Percentiles rank a stretch among this genome's conserved stretches.
These are phyloP conservation scores for Monosporascus sp. DNA, from an alignment of 2,329 filamentous ascomycete genomes.

Conservation along the genomic window DNA sequence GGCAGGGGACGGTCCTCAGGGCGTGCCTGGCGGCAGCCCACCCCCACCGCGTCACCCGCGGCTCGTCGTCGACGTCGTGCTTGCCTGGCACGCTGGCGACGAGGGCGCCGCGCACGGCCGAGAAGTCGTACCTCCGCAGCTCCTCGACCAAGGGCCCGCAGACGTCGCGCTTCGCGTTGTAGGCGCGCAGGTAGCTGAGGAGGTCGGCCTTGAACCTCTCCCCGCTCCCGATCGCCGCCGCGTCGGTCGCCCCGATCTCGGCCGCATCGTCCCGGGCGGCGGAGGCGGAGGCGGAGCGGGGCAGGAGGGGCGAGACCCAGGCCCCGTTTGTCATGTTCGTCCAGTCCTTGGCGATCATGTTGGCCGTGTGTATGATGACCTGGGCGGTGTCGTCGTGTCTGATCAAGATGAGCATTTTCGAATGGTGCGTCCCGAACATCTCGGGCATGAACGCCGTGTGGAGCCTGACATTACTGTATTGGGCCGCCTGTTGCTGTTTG, in stretches of 20 bases:
- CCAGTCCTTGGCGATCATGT: slow-evolving; percentile 88
- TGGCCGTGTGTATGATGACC: slow-evolving; percentile 81
- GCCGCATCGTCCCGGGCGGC: neutral
- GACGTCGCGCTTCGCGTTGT: slow-evolving; percentile 53
- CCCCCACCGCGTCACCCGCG: slow-evolving; percentile 61
- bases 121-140: slow-evolving; percentile 64
- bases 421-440: slow-evolving; percentile 78
- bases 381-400: slow-evolving; percentile 72
- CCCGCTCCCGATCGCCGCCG: slow-evolving; percentile 51
- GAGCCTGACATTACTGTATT: slow-evolving; percentile 62
- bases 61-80: slow-evolving; percentile 45
- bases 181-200: slow-evolving; percentile 64
- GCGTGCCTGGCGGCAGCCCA: slow-evolving; percentile 64
- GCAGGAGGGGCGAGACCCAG: slow-evolving; percentile 71
- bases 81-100: slow-evolving; percentile 74
- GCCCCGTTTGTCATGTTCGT: slow-evolving; percentile 79
- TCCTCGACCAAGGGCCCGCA: slow-evolving; percentile 51
- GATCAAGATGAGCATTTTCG: slow-evolving; percentile 83
- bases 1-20: slow-evolving; percentile 48
- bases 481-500: slow-evolving; percentile 52
- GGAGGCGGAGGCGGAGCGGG: slow-evolving; percentile 23
- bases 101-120: slow-evolving; percentile 60
- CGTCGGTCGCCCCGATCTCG: slow-evolving; percentile 7
- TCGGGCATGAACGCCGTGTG: slow-evolving; percentile 76
- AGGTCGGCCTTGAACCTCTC: slow-evolving; percentile 71